Conservation (phyloP, 2,329 filamentous ascomycete species). For the Claviceps maximensis region DNA sequence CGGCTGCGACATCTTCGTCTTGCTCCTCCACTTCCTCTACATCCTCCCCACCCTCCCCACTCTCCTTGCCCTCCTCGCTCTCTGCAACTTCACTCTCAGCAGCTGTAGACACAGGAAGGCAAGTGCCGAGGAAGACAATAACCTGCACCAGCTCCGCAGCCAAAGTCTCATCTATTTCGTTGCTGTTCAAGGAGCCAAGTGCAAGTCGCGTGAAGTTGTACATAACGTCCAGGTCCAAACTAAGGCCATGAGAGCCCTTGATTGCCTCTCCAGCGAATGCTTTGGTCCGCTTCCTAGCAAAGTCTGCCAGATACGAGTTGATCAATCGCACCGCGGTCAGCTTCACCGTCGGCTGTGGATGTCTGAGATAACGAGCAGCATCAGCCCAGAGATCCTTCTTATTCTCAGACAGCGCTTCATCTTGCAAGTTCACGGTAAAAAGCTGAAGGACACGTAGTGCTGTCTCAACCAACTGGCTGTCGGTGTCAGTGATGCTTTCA, state of each 20-base stretch:
- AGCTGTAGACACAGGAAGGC: constrained; percentile 28
- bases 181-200: constrained; percentile 44
- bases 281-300: constrained; percentile 49
- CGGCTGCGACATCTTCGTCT: constrained; percentile 20
- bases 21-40: constrained; percentile 30
- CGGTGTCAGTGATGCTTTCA: constrained; percentile 37
- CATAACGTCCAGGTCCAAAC: constrained; percentile 52
- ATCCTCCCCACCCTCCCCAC: neutral
- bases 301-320: constrained; percentile 66
- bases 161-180: constrained; percentile 57
- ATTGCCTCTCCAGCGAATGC: constrained; percentile 41
- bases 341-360: constrained; percentile 62
- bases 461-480: constrained; percentile 64
- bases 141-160: constrained; percentile 69
- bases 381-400: constrained; percentile 57
- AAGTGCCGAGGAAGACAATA: constrained; percentile 63
- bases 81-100: constrained; percentile 29
- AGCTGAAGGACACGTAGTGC: constrained; percentile 56
- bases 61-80: constrained; percentile 14
- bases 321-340: constrained; percentile 61
- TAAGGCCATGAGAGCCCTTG: constrained; percentile 56
- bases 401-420: constrained; percentile 45
- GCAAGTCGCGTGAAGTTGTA: constrained; percentile 39
- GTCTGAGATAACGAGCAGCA: constrained; percentile 56
- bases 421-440: constrained; percentile 53